A percentile compares a stretch with the other conserved stretches of the same genome.
Evolutionary conservation across 192 early-diverging fungal species (phyloP).

Genomic region (Linnemannia hyalina): DNA sequence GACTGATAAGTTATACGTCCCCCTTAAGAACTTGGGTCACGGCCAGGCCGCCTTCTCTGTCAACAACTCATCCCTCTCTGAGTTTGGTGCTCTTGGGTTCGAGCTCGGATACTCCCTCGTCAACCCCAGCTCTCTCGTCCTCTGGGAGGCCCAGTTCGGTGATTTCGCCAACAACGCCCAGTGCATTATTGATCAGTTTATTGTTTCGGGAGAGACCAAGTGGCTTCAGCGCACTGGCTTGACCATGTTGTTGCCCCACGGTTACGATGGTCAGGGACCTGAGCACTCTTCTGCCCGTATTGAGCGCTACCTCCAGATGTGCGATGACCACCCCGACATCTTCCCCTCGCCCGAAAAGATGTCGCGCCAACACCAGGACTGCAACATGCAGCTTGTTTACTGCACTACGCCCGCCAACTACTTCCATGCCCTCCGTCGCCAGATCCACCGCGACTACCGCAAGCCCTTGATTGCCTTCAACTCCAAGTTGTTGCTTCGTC

Average conservation of each 20-base stretch:
- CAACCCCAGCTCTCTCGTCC: slow-evolving; percentile 92
- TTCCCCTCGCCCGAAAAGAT: slow-evolving; percentile 84
- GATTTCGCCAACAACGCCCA: slow-evolving; percentile 98
- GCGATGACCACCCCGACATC: slow-evolving; percentile 93
- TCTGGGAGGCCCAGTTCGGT: slow-evolving; percentile 99
- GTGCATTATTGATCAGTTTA: slow-evolving; percentile 98
- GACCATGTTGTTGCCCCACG: slow-evolving; percentile 94
- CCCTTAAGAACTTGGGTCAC: slow-evolving; percentile 88
- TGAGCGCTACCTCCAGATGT: slow-evolving; percentile 96
- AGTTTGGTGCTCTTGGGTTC: slow-evolving; percentile 96
- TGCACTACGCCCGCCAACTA: slow-evolving; percentile 98
- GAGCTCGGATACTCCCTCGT: slow-evolving; percentile 97
- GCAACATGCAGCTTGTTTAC: slow-evolving; percentile 98
- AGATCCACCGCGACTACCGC: slow-evolving; percentile 97
- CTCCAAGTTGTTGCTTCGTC: slow-evolving; percentile 94
- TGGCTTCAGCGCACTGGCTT: slow-evolving; percentile 98
- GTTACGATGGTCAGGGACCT: slow-evolving; percentile 98
- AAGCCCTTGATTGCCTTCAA: slow-evolving; percentile 87
- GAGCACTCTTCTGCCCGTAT: slow-evolving; percentile 97
- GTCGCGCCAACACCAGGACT: slow-evolving; percentile 96
- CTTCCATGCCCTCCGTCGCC: slow-evolving; percentile 95
- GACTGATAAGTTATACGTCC: slow-evolving; percentile 84
- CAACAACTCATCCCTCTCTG: slow-evolving; percentile 96
- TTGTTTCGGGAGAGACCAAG: slow-evolving; percentile 96
- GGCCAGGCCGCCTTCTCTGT: slow-evolving; percentile 92